A percentile compares a stretch with the other conserved stretches of the same genome.
Conservation (phyloP, 139 green algal species). For the Pleodorina starrii region DNA sequence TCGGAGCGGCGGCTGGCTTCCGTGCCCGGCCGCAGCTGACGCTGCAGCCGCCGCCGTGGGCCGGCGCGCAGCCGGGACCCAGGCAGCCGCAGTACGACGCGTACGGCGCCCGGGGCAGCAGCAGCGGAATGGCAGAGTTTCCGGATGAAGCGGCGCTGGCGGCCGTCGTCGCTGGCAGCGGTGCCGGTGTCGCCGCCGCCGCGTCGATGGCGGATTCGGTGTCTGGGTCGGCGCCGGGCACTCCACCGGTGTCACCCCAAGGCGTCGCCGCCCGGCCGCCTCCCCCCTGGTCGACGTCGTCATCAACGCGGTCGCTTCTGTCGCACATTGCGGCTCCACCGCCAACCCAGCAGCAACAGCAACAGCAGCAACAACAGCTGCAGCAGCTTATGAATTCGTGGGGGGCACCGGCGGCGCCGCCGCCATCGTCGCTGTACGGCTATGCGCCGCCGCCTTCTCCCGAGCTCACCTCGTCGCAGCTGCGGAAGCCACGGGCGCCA, state of each 20-base stretch:
- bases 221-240: background rate
- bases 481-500: background rate
- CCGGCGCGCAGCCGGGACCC: background rate
- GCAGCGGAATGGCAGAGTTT: slow-evolving; percentile 13
- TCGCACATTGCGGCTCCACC: background rate
- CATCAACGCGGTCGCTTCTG: background rate
- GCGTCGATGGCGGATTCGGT: background rate
- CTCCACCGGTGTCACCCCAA: background rate
- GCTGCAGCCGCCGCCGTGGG: background rate
- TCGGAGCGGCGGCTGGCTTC: background rate
- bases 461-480: background rate
- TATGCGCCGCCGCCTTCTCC: background rate
- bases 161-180: background rate
- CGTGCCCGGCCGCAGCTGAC: background rate
- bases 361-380: background rate
- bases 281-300: background rate
- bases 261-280: background rate
- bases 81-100: background rate
- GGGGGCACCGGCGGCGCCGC: too few relatives aligned
- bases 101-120: background rate
- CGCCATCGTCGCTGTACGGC: background rate
- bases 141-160: background rate
- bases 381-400: background rate
- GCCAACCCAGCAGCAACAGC: background rate
- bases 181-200: too few relatives aligned